Evolutionary conservation across 2,329 filamentous ascomycete genomes (phyloP).

Genomic region (Monilinia vaccinii-corymbosi): DNA sequence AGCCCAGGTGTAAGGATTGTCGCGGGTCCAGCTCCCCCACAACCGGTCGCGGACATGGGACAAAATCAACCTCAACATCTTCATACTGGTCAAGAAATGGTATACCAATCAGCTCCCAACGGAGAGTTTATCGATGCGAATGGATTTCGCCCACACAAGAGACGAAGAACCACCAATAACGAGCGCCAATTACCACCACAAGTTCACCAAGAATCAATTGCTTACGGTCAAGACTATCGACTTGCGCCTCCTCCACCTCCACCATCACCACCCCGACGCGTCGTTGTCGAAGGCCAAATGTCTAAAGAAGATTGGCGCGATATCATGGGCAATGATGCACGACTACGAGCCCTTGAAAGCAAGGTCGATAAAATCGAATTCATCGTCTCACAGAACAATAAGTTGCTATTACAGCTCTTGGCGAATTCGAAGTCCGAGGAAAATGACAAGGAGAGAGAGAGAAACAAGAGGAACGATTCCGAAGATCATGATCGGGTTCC

Average conservation of each 20-base stretch:
- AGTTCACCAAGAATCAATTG: constrained; percentile 22
- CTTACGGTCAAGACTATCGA: not conserved
- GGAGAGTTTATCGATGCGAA: constrained; percentile 17
- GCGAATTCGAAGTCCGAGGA: constrained; percentile 17
- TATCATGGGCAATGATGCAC: constrained; percentile 29
- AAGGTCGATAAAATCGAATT: constrained; percentile 29
- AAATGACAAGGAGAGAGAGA: constrained; percentile 20
- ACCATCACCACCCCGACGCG: constrained; percentile 24
- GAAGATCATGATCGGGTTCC: constrained; percentile 27
- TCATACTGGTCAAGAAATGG: constrained; percentile 15
- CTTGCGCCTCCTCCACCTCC: constrained; percentile 20
- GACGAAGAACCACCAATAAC: constrained; percentile 23
- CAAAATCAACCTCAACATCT: constrained; percentile 12
- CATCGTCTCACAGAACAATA: constrained; percentile 28
- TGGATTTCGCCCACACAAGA: constrained; percentile 24
- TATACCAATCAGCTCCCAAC: constrained; percentile 15
- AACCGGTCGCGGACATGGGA: constrained; percentile 15
- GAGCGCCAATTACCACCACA: constrained; percentile 23
- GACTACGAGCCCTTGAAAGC: constrained; percentile 25
- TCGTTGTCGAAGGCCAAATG: constrained; percentile 27
- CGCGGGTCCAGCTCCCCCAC: constrained; percentile 12
- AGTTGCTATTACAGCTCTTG: constrained; percentile 26
- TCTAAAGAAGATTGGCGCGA: constrained; percentile 30
- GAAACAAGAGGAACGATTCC: constrained; percentile 10
- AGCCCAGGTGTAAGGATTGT: constrained; percentile 15